These are phyloP conservation scores for Penicillium salamii DNA, from an alignment of 495 filamentous ascomycete genomes.

Conservation along the genomic window DNA sequence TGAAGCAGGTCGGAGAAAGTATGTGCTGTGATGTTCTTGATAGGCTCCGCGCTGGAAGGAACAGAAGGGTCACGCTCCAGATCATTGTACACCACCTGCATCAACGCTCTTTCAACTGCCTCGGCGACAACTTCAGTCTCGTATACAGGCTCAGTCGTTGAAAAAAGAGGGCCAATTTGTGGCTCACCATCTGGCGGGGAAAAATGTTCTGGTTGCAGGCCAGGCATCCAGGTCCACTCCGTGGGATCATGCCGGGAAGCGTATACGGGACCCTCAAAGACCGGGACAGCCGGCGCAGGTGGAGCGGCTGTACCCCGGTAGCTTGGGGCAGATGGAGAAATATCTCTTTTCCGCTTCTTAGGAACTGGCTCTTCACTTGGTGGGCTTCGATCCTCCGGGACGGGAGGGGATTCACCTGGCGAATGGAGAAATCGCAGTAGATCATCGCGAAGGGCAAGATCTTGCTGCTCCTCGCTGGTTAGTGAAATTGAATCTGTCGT, in stretches of 20 bases:
- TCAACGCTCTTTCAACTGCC: slow-evolving; percentile 25
- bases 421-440: no score
- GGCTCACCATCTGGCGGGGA: not conserved
- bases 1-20: slow-evolving; percentile 11
- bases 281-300: not conserved
- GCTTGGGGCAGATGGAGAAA: slow-evolving; percentile 2
- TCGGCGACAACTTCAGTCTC: slow-evolving; percentile 13
- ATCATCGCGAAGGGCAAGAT: no score
- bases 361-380: no score
- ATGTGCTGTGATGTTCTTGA: slow-evolving; percentile 14
- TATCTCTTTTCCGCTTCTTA: no score
- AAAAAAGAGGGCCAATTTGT: not conserved
- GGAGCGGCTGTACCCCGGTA: not conserved
- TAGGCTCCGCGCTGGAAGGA: slow-evolving; percentile 1
- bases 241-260: not conserved
- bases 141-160: not conserved
- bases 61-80: slow-evolving; percentile 30
- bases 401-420: no score
- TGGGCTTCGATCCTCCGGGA: no score
- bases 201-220: not conserved
- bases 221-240: not conserved
- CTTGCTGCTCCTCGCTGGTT: no score
- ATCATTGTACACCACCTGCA: slow-evolving; percentile 26
- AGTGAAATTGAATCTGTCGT: no score
- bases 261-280: not conserved